These are phyloP conservation scores for Biscogniauxia mediterranea DNA, from an alignment of 2,329 filamentous ascomycete species.

Conservation along the genomic window DNA sequence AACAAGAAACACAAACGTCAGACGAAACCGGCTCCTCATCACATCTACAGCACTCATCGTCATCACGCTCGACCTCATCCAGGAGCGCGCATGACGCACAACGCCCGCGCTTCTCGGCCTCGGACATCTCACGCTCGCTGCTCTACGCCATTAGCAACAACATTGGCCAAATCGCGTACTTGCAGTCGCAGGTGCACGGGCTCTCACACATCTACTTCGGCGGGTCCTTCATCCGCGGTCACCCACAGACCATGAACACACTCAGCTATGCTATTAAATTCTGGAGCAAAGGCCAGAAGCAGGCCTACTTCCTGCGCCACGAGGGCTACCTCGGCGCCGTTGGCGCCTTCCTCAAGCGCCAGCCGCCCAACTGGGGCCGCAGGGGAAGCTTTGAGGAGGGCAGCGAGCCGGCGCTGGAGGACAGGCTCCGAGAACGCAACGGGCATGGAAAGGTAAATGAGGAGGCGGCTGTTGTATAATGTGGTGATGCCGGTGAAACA, in stretches of 20 bases:
- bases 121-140: constrained; percentile 87
- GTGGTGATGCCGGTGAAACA: neutral
- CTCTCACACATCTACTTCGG: constrained; percentile 96
- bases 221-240: constrained; percentile 92
- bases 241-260: constrained; percentile 97
- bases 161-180: constrained; percentile 94
- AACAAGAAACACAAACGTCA: constrained; percentile 7
- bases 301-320: constrained; percentile 93
- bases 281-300: constrained; percentile 91
- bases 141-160: constrained; percentile 97
- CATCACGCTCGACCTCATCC: constrained; percentile 15
- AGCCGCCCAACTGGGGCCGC: constrained; percentile 88
- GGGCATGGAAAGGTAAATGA: constrained; percentile 4
- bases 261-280: constrained; percentile 96
- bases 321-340: constrained; percentile 95
- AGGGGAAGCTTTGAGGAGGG: constrained; percentile 69
- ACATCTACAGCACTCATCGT: constrained; percentile 3
- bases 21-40: constrained; percentile 7
- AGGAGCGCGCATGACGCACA: constrained; percentile 28
- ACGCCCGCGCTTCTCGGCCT: constrained; percentile 62
- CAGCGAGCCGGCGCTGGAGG: constrained; percentile 25
- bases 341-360: constrained; percentile 87
- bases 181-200: constrained; percentile 94
- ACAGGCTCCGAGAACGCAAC: constrained; percentile 25
- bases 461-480: neutral